A percentile compares a stretch with the other conserved stretches of the same genome.
Conservation (phyloP, 371 early-diverging fungal genomes). For the Mortierella sp. region DNA sequence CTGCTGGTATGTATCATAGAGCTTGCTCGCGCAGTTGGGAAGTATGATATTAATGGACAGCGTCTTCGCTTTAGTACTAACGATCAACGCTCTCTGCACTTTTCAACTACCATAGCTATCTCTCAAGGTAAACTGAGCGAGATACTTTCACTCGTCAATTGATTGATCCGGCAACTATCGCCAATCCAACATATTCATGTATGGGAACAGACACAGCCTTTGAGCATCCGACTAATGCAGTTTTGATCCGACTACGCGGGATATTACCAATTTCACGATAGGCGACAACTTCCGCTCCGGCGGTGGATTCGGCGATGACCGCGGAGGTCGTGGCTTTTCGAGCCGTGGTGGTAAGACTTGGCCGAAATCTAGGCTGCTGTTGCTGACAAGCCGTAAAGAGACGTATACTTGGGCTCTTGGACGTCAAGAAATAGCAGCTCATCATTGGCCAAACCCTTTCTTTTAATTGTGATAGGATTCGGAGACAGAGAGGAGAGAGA, state of each 20-base stretch:
- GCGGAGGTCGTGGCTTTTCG: conserved; percentile 61
- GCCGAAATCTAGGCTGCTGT: neutral
- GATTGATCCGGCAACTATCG: neutral
- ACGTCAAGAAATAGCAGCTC: neutral
- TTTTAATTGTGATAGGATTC: conserved; percentile 22
- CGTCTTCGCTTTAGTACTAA: neutral
- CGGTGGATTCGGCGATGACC: conserved; percentile 55
- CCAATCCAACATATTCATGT: neutral
- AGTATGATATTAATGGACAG: neutral
- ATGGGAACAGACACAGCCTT: neutral
- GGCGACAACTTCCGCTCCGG: conserved; percentile 51
- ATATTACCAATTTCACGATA: conserved; percentile 11
- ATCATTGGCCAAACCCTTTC: neutral
- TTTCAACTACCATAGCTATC: conserved; percentile 54
- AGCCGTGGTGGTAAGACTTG: conserved; percentile 50
- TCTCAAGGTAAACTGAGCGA: conserved; percentile 43
- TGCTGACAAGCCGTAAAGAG: neutral
- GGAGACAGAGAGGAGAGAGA: conserved; percentile 57
- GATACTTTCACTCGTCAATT: neutral
- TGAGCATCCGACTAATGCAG: neutral
- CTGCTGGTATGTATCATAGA: conserved; percentile 66
- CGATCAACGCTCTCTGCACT: neutral
- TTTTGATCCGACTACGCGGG: conserved; percentile 10
- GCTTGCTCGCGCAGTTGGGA: neutral
- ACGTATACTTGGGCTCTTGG: neutral